These are phyloP conservation scores for Actinidia polygama DNA, from an alignment of 179 eudicot species.

Conservation along the genomic window DNA sequence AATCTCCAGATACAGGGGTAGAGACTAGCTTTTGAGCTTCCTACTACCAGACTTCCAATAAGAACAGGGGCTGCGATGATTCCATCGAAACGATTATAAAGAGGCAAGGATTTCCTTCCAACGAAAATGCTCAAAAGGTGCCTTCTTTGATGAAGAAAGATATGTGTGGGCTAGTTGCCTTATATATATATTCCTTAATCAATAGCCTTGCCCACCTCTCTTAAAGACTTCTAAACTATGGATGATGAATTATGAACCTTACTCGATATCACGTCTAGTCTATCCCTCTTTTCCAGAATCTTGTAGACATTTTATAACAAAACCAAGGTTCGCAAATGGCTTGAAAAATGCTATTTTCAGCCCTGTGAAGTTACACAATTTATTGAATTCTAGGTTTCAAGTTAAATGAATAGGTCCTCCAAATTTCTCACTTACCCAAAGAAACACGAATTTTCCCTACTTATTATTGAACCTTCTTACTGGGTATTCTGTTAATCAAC, in stretches of 20 bases:
- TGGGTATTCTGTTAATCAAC: no score
- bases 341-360: background rate
- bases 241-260: background rate
- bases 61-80: no score
- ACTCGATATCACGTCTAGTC: background rate
- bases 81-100: no score
- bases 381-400: no score
- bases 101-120: no score
- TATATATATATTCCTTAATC: background rate
- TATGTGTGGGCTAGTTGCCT: no score
- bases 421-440: no score
- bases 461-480: no score
- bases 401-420: no score
- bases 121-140: no score
- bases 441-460: no score
- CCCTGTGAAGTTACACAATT: no score
- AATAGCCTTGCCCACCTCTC: background rate
- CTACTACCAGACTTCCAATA: background rate
- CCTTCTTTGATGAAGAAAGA: background rate
- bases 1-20: background rate
- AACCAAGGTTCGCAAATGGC: background rate
- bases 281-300: background rate
- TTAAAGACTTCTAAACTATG: background rate
- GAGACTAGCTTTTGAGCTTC: background rate
- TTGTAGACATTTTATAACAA: background rate